Base-by-base conservation (phyloP, 768 basidiomycete species). In the Serpula lacrymans region DNA sequence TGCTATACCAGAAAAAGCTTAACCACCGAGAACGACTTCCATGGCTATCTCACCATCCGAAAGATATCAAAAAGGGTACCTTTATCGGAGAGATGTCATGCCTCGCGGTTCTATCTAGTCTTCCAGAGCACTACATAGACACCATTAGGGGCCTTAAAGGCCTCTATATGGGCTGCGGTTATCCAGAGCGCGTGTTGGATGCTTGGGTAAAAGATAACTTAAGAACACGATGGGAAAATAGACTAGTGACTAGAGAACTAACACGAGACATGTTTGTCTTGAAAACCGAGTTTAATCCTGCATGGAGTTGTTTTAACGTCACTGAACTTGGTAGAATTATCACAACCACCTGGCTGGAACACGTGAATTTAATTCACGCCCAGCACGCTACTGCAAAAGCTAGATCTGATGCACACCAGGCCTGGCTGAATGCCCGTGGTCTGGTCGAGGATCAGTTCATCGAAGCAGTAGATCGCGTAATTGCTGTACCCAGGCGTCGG, bases 271-370 rank as follows among this genome's bases (percentile, higher is more conserved):
- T 62, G 37, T 52, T 61, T 29, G 61, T 65, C 11, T 45, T 65
- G 11, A 65, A 62, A 45, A 47, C 64, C 3, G 20, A 47, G 6
- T 65, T 52, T 41, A 60, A 65, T 41, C 45, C 54, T 7, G 57
- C 52, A 27, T 65, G 62, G 63, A 58, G 62, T 58, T 59, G 52
- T 36, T 63, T 65, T 43, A 42, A 46, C 37, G 58, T 55, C 25
- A 49, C 42, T 18, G 53, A 63, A 52, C 38, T 65, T 25, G 59
- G 59, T 13, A 47, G n/a, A n/a, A n/a, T n/a, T n/a, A n/a, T n/a
- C n/a, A n/a, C n/a, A n/a, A n/a, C n/a, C n/a, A n/a, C n/a, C n/a
- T n/a, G n/a, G n/a, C n/a, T n/a, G n/a, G n/a, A n/a, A n/a, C n/a
- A n/a, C n/a, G n/a, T n/a, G n/a, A n/a, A n/a, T n/a, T n/a, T n/a